A percentile compares a stretch with the other conserved stretches of the same genome.
Conservation (phyloP, 345 rosid genomes). For the Salix udensis region DNA sequence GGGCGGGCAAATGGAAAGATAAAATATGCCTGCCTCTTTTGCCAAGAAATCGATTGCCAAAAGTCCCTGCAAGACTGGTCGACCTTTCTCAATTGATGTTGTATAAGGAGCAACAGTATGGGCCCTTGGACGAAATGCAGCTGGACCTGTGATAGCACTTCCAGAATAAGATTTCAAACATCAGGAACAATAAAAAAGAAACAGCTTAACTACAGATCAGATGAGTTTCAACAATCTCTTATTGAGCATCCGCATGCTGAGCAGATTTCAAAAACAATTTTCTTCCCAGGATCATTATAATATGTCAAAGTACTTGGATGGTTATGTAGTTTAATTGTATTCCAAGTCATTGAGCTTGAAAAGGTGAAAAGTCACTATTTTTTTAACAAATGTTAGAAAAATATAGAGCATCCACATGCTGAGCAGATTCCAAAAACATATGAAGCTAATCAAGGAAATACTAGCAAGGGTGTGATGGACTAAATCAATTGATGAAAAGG, state of each 20-base stretch:
- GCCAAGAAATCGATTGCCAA: constrained; percentile 92
- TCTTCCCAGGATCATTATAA: neutral
- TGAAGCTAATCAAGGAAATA: neutral
- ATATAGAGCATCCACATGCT: neutral
- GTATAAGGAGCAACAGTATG: constrained; percentile 58
- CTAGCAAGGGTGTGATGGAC: neutral
- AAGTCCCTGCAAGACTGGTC: constrained; percentile 97
- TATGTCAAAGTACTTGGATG: neutral
- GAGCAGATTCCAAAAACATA: too few relatives aligned
- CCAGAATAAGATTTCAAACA: constrained; percentile 11
- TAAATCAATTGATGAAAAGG: constrained; percentile 5
- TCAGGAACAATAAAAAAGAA: neutral
- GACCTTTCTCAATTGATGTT: constrained; percentile 79
- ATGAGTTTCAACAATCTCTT: neutral
- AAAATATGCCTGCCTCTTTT: constrained; percentile 65
- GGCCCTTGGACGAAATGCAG: constrained; percentile 94
- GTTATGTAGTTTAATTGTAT: neutral
- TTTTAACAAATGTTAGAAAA: neutral
- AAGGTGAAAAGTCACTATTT: neutral
- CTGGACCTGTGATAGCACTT: constrained; percentile 64
- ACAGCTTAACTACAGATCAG: neutral
- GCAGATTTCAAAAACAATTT: neutral
- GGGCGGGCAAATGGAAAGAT: constrained; percentile 6
- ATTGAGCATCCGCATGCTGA: constrained; percentile 1
- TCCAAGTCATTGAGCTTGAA: neutral